Conservation (phyloP, 441 rosid species). For the Gossypium trilobum region DNA sequence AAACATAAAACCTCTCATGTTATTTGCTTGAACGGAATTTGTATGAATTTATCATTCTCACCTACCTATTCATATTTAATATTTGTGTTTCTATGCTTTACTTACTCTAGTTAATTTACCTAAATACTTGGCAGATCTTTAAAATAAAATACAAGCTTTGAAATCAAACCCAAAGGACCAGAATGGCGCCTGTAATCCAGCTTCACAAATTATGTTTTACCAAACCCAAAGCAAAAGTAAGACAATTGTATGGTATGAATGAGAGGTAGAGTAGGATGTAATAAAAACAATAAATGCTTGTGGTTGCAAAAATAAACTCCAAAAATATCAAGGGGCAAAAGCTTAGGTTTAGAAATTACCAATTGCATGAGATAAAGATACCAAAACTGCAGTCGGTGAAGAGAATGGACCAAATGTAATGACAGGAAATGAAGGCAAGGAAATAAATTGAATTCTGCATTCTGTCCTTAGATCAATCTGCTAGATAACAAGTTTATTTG, state of each 20-base stretch:
- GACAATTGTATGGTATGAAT: not conserved
- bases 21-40: not conserved
- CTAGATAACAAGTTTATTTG: conserved; percentile 17
- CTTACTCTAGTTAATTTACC: not conserved
- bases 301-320: not conserved
- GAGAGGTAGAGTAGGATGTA: not conserved
- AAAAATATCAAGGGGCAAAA: not conserved
- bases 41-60: not conserved
- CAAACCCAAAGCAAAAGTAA: not conserved
- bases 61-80: not conserved
- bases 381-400: conserved; percentile 63
- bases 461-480: conserved; percentile 85
- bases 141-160: not conserved
- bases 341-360: conserved; percentile 38
- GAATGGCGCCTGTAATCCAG: not conserved
- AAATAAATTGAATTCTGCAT: conserved; percentile 39
- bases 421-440: conserved; percentile 62
- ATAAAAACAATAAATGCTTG: not conserved
- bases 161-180: not conserved
- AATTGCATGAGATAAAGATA: conserved; percentile 67
- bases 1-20: not conserved
- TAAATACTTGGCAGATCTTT: not conserved
- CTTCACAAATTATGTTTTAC: not conserved
- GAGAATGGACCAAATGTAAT: conserved; percentile 83
- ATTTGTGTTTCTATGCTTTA: not conserved